These are phyloP conservation scores for Trichoderma oligosporum DNA, from an alignment of 2,329 filamentous ascomycete genomes.

Conservation along the genomic window DNA sequence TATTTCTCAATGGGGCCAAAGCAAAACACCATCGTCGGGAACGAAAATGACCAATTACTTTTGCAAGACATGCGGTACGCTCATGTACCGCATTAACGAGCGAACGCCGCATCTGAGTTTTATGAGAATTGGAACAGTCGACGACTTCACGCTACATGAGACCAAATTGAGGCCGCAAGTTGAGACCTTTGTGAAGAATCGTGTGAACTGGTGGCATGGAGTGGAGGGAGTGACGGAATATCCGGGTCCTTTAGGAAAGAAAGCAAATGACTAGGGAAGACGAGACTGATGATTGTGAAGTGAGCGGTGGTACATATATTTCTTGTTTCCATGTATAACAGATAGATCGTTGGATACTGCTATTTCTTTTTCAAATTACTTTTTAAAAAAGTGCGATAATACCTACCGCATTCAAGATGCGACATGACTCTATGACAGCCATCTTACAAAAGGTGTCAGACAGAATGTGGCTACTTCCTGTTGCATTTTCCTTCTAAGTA, in stretches of 20 bases:
- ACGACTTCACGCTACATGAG: constrained; percentile 9
- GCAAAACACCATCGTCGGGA: neutral
- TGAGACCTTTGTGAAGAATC: neutral
- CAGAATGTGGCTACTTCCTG: too few species aligned
- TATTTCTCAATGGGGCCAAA: neutral
- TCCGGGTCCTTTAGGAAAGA: neutral
- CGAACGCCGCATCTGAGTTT: neutral
- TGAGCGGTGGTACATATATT: too few species aligned
- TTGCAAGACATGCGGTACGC: constrained; percentile 12
- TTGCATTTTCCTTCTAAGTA: too few species aligned
- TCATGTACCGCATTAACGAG: constrained; percentile 13
- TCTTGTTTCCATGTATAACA: too few species aligned
- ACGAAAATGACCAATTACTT: constrained; percentile 6
- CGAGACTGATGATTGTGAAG: neutral
- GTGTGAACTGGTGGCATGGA: constrained; percentile 12
- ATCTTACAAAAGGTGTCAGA: too few species aligned
- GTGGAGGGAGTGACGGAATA: neutral
- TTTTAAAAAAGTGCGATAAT: too few species aligned
- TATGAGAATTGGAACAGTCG: constrained; percentile 14
- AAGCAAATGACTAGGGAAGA: neutral
- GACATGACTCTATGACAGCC: too few species aligned
- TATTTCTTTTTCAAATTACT: too few species aligned
- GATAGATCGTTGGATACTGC: too few species aligned
- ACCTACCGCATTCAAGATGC: too few species aligned
- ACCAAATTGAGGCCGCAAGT: constrained; percentile 1